Conservation (phyloP, 2,329 filamentous ascomycete genomes). For the Ascochyta fabae region DNA sequence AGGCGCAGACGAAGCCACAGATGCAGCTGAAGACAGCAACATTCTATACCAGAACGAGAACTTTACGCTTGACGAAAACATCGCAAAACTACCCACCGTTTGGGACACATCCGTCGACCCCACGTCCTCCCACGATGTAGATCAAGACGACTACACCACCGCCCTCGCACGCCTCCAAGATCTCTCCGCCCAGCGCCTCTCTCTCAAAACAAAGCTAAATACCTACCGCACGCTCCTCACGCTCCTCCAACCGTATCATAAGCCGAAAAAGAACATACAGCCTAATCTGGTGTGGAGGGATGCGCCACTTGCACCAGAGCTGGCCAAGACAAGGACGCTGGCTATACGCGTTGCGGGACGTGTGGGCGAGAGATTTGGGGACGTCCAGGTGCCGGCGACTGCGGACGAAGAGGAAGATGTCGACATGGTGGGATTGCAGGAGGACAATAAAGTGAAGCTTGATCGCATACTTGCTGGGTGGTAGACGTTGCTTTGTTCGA, state of each 20-base stretch:
- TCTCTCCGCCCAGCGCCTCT: conserved; percentile 59
- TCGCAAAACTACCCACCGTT: conserved; percentile 39
- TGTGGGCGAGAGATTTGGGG: conserved; percentile 38
- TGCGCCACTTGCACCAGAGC: conserved; percentile 69
- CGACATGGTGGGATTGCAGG: conserved; percentile 27
- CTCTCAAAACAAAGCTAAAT: conserved; percentile 56
- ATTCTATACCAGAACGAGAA: conserved; percentile 41
- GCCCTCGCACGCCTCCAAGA: conserved; percentile 55
- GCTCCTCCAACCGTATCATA: conserved; percentile 60
- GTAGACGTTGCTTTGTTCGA: conserved; percentile 13
- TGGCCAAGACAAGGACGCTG: conserved; percentile 70
- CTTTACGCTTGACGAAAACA: conserved; percentile 43
- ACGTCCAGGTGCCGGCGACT: conserved; percentile 38
- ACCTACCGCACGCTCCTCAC: conserved; percentile 57
- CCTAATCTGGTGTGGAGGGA: conserved; percentile 71
- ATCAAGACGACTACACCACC: conserved; percentile 43
- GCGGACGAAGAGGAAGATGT: conserved; percentile 33
- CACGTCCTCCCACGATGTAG: conserved; percentile 17
- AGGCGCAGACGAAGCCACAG: conserved; percentile 26
- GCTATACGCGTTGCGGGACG: conserved; percentile 48
- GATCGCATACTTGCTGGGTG: conserved; percentile 34
- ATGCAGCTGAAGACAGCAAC: conserved; percentile 51
- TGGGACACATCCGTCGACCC: conserved; percentile 36
- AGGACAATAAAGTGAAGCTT: conserved; percentile 32
- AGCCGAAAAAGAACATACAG: conserved; percentile 60